These are phyloP conservation scores for Candida khao-thaluensis DNA, from an alignment of 805 yeast genomes.

Conservation along the genomic window DNA sequence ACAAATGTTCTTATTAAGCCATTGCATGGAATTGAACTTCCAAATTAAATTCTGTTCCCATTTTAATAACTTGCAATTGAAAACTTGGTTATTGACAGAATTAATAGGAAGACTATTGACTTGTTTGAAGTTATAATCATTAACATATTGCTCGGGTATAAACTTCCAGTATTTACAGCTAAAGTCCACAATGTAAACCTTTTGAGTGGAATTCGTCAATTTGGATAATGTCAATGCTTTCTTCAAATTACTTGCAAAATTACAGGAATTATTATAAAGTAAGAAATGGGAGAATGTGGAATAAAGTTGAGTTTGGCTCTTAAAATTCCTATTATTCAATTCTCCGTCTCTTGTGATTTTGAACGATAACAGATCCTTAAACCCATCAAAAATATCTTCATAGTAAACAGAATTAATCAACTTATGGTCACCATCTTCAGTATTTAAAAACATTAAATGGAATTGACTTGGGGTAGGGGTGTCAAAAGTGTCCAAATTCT, in stretches of 20 bases:
- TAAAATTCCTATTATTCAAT: conserved; percentile 31
- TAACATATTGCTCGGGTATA: conserved; percentile 11
- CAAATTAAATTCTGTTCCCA: conserved; percentile 38
- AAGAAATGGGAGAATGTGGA: conserved; percentile 34
- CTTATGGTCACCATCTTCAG: conserved; percentile 11
- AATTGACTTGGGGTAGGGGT: conserved; percentile 15
- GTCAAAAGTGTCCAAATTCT: conserved; percentile 6
- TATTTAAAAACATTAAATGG: conserved; percentile 19
- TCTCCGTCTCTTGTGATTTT: conserved; percentile 6
- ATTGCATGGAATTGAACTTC: conserved; percentile 29
- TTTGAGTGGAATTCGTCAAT: conserved; percentile 4
- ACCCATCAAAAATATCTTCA: conserved; percentile 14
- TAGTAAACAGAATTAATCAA: conserved; percentile 20
- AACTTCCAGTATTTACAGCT: conserved; percentile 13
- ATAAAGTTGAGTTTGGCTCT: conserved; percentile 28
- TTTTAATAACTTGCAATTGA: conserved; percentile 22
- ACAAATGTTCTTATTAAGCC: conserved; percentile 26
- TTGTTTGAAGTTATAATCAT: conserved; percentile 14
- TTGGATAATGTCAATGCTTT: conserved; percentile 19
- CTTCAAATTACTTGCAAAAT: conserved; percentile 17
- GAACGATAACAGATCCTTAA: not conserved
- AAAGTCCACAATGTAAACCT: conserved; percentile 22
- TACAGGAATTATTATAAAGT: conserved; percentile 26
- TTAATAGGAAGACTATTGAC: conserved; percentile 16
- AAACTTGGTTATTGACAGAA: conserved; percentile 17